Base-by-base conservation (phyloP, 148 eudicot genomes). In the Persicaria tinctoria region DNA sequence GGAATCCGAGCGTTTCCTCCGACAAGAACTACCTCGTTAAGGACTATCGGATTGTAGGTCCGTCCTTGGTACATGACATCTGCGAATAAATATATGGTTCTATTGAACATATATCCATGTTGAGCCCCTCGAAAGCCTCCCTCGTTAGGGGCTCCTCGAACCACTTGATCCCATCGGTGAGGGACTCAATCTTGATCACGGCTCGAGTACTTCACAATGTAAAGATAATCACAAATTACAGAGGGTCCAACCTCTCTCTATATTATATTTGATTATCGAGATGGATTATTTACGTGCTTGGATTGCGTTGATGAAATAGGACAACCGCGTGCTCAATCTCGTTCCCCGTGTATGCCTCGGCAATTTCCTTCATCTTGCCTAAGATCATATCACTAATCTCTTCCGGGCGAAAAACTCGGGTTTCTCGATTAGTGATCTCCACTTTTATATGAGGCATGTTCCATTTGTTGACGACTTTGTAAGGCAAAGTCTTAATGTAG, bases 301-400 rank as follows among this genome's bases (percentile, higher is more conserved):
- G 16, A 16, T 50, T 62, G 32, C 70, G 11, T 38, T 5, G 18
- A 66, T 66, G 70, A 66, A 66, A 17, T 14, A 41, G 3, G 1
- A 62, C 46, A 23, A 4, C 4, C 4, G 45, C 45, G 44, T 27
- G 45, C 2, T 32, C 46, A 4, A 12, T 5, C 16, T 62, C 16
- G 6, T 32, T 62, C 46, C 68, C 13, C 68, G 32, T 62, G 68
- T 27, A 62, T 32, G 68, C 70, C 46, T 66, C 48, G 41, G 70
- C 70, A 41, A 66, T 66, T 66, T 66, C 48, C 17, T 66, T 66
- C 70, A 66, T 66, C 70, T 66, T 66, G 17, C 70, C 70, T 66
- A 41, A 14, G 38, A 66, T 66, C 46, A 66, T 66, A 41, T 9
- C 48, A 44, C 70, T 13, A 5, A 66, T 66, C 7, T 66, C 70